Evolutionary conservation across 2,329 filamentous ascomycete genomes (phyloP).

Genomic region (Cadophora luteo-olivacea): DNA sequence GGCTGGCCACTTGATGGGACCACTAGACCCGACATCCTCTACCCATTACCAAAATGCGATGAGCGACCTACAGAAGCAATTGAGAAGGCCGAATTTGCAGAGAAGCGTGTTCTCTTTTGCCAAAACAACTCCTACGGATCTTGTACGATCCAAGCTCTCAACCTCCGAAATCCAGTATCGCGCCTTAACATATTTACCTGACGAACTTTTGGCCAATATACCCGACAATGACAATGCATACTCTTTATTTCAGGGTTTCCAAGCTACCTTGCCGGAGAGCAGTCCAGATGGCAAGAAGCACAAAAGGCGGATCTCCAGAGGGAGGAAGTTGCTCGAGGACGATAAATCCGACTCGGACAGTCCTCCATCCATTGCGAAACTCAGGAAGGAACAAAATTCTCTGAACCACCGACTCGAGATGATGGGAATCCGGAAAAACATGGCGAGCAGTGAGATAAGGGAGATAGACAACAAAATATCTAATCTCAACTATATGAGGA

Average conservation of each 20-base stretch:
- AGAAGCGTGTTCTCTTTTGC: slow-evolving; percentile 91
- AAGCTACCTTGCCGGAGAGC: slow-evolving; percentile 80
- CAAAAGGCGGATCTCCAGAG: slow-evolving; percentile 72
- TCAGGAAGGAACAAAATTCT: slow-evolving; percentile 80
- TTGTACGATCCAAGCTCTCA: slow-evolving; percentile 90
- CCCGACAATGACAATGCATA: slow-evolving; percentile 86
- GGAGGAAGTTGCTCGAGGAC: slow-evolving; percentile 77
- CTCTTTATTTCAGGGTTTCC: slow-evolving; percentile 95
- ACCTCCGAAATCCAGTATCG: slow-evolving; percentile 93
- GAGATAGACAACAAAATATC: slow-evolving; percentile 98
- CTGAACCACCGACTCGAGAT: slow-evolving; percentile 89
- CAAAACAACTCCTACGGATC: slow-evolving; percentile 88
- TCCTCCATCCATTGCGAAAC: slow-evolving; percentile 71
- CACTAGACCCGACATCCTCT: slow-evolving; percentile 62
- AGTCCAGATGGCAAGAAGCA: slow-evolving; percentile 74
- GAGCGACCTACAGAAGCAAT: slow-evolving; percentile 86
- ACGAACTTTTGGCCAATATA: slow-evolving; percentile 88
- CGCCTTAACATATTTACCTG: slow-evolving; percentile 84
- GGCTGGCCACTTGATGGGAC: slow-evolving; percentile 85
- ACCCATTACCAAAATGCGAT: slow-evolving; percentile 86
- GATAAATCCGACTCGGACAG: slow-evolving; percentile 59
- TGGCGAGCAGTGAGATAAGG: slow-evolving; percentile 94
- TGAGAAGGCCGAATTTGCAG: slow-evolving; percentile 83
- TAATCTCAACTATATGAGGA: slow-evolving; percentile 91
- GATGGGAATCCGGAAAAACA: slow-evolving; percentile 91